Percentiles rank a stretch among this genome's conserved stretches.
Conservation (phyloP, 352 stramenopile species). For the Phytophthora fragariae region DNA sequence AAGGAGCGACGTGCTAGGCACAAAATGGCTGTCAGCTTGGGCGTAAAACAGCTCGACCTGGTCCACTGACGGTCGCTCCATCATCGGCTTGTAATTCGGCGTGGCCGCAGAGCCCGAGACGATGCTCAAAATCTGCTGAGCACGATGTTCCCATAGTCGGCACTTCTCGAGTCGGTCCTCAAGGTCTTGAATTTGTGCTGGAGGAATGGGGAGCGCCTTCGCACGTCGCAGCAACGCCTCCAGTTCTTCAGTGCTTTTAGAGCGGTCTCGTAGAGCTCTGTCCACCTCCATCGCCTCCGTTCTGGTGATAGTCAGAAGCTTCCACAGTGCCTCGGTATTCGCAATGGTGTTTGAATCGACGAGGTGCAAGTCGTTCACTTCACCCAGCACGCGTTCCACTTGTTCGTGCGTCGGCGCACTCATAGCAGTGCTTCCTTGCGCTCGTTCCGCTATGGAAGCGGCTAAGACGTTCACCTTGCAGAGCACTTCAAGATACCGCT, state of each 20-base stretch:
- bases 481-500: constrained; percentile 41
- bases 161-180: constrained; percentile 62
- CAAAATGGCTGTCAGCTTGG: constrained; percentile 63
- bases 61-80: constrained; percentile 47
- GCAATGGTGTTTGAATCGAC: constrained; percentile 22
- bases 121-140: constrained; percentile 50
- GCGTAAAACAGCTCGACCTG: constrained; percentile 61
- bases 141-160: constrained; percentile 58
- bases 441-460: constrained; percentile 26
- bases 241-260: constrained; percentile 60
- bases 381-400: constrained; percentile 41
- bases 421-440: constrained; percentile 18
- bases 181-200: constrained; percentile 50
- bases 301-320: constrained; percentile 44
- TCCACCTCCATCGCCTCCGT: constrained; percentile 36
- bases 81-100: constrained; percentile 22
- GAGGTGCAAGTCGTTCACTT: constrained; percentile 39
- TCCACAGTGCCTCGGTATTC: constrained; percentile 53
- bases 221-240: constrained; percentile 51
- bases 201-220: constrained; percentile 46
- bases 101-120: constrained; percentile 12
- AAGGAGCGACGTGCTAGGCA: constrained; percentile 69
- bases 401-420: constrained; percentile 34
- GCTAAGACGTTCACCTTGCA: constrained; percentile 40
- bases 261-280: constrained; percentile 41